Percentiles rank a stretch among this genome's conserved stretches.
Evolutionary conservation across 441 rosid genomes (phyloP).

Genomic region (Erodium moschatum): DNA sequence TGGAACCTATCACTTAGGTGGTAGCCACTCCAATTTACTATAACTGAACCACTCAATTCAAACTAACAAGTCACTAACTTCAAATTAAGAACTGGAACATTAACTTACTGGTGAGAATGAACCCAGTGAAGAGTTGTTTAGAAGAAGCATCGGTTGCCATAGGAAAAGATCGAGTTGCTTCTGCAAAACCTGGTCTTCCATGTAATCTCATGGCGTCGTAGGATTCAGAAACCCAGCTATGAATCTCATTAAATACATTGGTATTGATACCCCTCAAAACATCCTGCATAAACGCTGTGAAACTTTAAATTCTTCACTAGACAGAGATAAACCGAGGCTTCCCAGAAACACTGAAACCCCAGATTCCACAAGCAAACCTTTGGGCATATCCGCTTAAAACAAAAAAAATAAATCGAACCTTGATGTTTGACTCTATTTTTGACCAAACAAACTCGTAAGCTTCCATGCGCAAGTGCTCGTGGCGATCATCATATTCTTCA

Average conservation of each 20-base stretch:
- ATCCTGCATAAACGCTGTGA: slow-evolving; percentile 39
- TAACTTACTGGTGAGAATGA: slow-evolving; percentile 79
- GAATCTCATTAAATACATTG: slow-evolving; percentile 44
- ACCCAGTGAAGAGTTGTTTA: slow-evolving; percentile 57
- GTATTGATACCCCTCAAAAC: slow-evolving; percentile 51
- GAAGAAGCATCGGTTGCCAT: slow-evolving; percentile 45
- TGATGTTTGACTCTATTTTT: slow-evolving; percentile 47
- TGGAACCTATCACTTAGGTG: no score
- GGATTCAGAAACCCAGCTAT: slow-evolving; percentile 61
- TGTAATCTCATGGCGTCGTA: slow-evolving; percentile 38
- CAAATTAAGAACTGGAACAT: background rate
- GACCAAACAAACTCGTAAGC: slow-evolving; percentile 75
- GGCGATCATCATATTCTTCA: slow-evolving; percentile 26
- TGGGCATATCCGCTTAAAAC: no score
- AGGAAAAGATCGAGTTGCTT: slow-evolving; percentile 59
- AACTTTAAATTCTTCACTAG: background rate
- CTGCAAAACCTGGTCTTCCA: slow-evolving; percentile 31
- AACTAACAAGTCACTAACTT: background rate
- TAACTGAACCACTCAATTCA: background rate
- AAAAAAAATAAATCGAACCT: slow-evolving; percentile 27
- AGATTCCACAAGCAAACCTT: background rate
- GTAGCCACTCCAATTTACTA: no score
- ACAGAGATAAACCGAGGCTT: no score
- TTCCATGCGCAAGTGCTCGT: slow-evolving; percentile 33
- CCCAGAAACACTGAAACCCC: background rate